Percentiles rank a stretch among this genome's conserved stretches.
Conservation (phyloP, 192 early-diverging fungal species). For the Coemansia interrupta region DNA sequence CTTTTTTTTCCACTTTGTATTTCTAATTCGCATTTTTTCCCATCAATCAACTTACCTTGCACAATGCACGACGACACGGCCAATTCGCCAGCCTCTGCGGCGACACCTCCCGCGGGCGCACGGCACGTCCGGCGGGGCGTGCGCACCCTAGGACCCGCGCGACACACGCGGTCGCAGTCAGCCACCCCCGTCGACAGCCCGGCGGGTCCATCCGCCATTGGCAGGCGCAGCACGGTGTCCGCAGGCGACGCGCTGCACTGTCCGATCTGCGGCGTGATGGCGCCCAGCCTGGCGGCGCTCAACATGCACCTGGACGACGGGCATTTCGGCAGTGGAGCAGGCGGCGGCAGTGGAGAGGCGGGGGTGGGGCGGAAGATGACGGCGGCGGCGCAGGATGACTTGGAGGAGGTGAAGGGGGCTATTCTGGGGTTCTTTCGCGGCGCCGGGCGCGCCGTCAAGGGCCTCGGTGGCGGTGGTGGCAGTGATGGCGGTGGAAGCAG, state of each 20-base stretch:
- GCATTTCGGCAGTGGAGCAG: conserved; percentile 13
- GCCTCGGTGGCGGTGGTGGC: conserved; percentile 7
- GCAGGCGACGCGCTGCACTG: conserved; percentile 24
- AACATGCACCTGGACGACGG: conserved; percentile 50
- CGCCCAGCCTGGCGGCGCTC: conserved; percentile 40
- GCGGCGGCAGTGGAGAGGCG: not conserved
- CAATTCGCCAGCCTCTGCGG: too few species aligned
- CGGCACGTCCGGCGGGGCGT: conserved; percentile 37
- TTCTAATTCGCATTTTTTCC: too few species aligned
- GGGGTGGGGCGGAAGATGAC: conserved; percentile 9
- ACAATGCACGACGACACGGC: too few species aligned
- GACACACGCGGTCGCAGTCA: conserved; percentile 5
- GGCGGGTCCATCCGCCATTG: too few species aligned
- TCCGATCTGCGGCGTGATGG: conserved; percentile 51
- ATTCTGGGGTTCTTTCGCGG: conserved; percentile 46
- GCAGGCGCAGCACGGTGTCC: conserved; percentile 34
- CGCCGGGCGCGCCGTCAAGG: conserved; percentile 33
- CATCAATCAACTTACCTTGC: too few species aligned
- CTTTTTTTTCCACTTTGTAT: too few species aligned
- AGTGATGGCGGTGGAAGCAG: too few species aligned
- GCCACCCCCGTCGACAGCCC: too few species aligned
- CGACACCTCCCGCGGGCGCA: not conserved
- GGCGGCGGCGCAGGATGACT: conserved; percentile 26
- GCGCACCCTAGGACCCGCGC: conserved; percentile 24
- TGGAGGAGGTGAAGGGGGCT: conserved; percentile 32